A percentile compares a stretch with the other conserved stretches of the same genome.
These are phyloP conservation scores for Scenedesmus sp. DNA, from an alignment of 163 green algal genomes.

Conservation along the genomic window DNA sequence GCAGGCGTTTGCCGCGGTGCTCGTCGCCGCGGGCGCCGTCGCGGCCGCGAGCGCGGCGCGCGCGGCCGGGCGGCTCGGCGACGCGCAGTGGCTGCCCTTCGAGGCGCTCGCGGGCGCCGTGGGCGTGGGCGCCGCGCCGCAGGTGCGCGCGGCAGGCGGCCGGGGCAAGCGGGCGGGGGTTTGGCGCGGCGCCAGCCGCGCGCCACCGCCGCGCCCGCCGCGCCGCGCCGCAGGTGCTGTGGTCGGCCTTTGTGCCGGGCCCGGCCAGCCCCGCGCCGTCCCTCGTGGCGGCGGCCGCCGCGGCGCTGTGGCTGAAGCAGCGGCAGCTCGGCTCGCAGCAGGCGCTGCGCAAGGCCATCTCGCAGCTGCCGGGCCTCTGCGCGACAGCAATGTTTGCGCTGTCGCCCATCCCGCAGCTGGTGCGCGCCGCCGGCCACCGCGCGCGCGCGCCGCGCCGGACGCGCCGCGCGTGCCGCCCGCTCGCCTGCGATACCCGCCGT, in stretches of 20 bases:
- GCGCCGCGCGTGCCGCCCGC: no score
- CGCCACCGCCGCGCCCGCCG: constrained; percentile 36
- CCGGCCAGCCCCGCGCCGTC: constrained; percentile 28
- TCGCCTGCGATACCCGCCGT: not conserved
- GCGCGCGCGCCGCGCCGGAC: not conserved
- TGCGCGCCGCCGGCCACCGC: constrained; percentile 12
- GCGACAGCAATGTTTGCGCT: constrained; percentile 68
- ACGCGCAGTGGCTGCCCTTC: constrained; percentile 40
- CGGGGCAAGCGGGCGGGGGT: no score
- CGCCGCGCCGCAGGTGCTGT: constrained; percentile 36
- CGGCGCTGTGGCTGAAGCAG: constrained; percentile 34
- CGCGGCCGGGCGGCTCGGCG: constrained; percentile 15
- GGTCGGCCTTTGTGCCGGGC: constrained; percentile 6
- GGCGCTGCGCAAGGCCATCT: constrained; percentile 32
- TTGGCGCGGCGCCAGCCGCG: constrained; percentile 54
- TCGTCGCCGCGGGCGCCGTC: constrained; percentile 15
- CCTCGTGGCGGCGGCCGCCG: constrained; percentile 19
- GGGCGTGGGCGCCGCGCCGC: constrained; percentile 38
- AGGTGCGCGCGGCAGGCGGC: constrained; percentile 38
- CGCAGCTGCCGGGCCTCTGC: constrained; percentile 61
- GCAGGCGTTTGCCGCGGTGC: constrained; percentile 45
- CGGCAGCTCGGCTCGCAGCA: not conserved
- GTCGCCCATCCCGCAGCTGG: constrained; percentile 66
- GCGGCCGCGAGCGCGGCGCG: not conserved
- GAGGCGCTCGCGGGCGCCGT: constrained; percentile 12